phyloP scores from a whole-genome alignment of 2,329 filamentous ascomycete species.

The Lachnellula subtilissima region DNA sequence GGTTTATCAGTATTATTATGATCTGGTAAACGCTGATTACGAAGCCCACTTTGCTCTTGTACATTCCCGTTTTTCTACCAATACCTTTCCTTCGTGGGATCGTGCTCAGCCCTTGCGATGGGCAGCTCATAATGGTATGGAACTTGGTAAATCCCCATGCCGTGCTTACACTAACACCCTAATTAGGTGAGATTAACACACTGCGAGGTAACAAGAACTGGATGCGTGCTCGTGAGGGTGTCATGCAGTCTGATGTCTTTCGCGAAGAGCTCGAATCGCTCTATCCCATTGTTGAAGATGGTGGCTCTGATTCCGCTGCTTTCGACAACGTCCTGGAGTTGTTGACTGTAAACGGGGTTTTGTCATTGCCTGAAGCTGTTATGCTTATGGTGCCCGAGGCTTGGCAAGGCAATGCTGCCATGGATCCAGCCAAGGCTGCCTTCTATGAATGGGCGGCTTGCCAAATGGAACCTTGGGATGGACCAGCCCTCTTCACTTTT shows the following conservation, averaged over 20 bases:
- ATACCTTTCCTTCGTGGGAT: conserved; percentile 98
- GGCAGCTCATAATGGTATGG: conserved; percentile 87
- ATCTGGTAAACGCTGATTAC: conserved; percentile 94
- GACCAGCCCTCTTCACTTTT: conserved; percentile 93
- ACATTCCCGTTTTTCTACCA: conserved; percentile 95
- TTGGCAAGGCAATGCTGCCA: conserved; percentile 88
- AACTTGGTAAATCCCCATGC: conserved; percentile 23
- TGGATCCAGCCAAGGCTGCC: conserved; percentile 92
- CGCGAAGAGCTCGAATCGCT: conserved; percentile 85
- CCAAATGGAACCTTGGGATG: conserved; percentile 99
- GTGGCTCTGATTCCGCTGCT: conserved; percentile 91
- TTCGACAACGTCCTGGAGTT: conserved; percentile 97
- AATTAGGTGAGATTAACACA: conserved; percentile 81
- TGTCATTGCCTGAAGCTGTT: conserved; percentile 90
- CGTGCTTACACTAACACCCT: conserved; percentile 26
- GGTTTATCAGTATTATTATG: conserved; percentile 97
- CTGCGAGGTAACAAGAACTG: conserved; percentile 98
- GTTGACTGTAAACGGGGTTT: conserved; percentile 88
- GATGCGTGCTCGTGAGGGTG: conserved; percentile 95
- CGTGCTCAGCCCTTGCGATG: conserved; percentile 92
- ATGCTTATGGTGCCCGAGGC: conserved; percentile 99
- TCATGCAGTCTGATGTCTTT: conserved; percentile 89
- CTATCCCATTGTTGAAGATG: conserved; percentile 94
- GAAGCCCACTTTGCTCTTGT: conserved; percentile 96
- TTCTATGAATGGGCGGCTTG: conserved; percentile 99